Evolutionary conservation across 495 filamentous ascomycete species (phyloP), one percentile per base, ranked within the genome.

Genomic region (Penicillium dipodomyicola): DNA sequence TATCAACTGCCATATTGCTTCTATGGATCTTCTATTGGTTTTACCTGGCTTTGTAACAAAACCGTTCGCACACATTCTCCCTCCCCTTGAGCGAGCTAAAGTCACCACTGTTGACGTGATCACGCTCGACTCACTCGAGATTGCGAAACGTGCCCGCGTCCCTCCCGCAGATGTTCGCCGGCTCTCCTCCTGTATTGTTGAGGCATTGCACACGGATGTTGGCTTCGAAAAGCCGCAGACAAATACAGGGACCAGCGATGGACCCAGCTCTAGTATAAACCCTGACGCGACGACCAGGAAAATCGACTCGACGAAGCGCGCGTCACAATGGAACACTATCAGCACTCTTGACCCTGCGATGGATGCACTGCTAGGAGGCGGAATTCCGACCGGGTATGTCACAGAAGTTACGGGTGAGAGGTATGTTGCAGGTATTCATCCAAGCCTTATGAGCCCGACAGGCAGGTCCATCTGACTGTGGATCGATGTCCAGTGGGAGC

Each of bases 371-470:
- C 77, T 98, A 29, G 85, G 82, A 60, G 95, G 95, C 50, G 95
- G 95, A n/a, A 82, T 98, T 41, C 88, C 87, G 2, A 80, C 84
- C 3, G 87, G 89, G 41, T 88, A 90, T 68, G 76, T 98, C 60
- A 93, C 91, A 19, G 94, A 98, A 65, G 79, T 98, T 52, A 91
- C 90, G 3, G 95, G 95, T 37, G 94, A 97, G 75, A 96, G 87
- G 87, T 87, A 63, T 44, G 65, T 64, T 8, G 14, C 32, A 52
- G 29, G 27, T 1, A 23, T 1, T 14, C 56, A 12, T 48, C 22
- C 6, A 49, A 35, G 58, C 35, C 45, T 44, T 19, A 25, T 52
- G 8, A 39, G 4, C 15, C 33, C 15, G 35, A 17, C 35, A 39
- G 32, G 30, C 35, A 22, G 22, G 15, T 22, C 15, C 41, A 12